Conservation (phyloP, 371 early-diverging fungal species). For the Phascolomyces articulosus region DNA sequence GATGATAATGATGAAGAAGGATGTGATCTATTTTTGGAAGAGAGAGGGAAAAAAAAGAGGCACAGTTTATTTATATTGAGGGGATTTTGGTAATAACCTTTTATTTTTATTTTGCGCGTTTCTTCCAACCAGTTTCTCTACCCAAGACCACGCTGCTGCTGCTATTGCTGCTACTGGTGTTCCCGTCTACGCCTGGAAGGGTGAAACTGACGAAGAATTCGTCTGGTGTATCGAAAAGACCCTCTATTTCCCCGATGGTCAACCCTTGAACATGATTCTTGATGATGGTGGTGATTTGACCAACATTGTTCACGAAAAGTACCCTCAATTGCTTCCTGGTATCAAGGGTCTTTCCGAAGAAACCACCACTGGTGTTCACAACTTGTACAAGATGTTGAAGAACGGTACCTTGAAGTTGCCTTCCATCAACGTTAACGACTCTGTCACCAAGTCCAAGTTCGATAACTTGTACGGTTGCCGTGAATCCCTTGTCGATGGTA, state of each 20-base stretch:
- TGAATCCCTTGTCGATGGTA: slow-evolving; percentile 99
- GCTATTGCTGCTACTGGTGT: slow-evolving; percentile 86
- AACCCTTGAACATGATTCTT: slow-evolving; percentile 97
- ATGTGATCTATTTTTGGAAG: no score
- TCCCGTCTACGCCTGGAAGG: slow-evolving; percentile 94
- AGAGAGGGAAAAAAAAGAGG: background rate
- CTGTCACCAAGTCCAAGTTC: slow-evolving; percentile 99
- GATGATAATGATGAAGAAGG: background rate
- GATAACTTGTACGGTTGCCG: slow-evolving; percentile 99
- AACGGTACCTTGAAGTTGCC: slow-evolving; percentile 95
- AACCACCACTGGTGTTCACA: slow-evolving; percentile 99
- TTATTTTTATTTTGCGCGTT: no score
- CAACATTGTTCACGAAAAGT: slow-evolving; percentile 94
- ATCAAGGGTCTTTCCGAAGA: slow-evolving; percentile 98
- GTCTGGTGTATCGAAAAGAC: slow-evolving; percentile 98
- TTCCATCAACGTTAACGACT: slow-evolving; percentile 99
- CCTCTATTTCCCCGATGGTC: slow-evolving; percentile 92
- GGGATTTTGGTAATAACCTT: background rate
- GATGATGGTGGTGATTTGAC: slow-evolving; percentile 99
- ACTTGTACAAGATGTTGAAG: slow-evolving; percentile 97
- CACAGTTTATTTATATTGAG: no score
- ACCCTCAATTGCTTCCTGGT: slow-evolving; percentile 78
- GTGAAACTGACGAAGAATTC: slow-evolving; percentile 98
- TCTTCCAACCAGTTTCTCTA: slow-evolving; percentile 76
- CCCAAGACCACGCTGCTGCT: slow-evolving; percentile 96